Evolutionary conservation across 2,329 filamentous ascomycete genomes (phyloP), one percentile per base, ranked within the genome.

Genomic region (Endocalyx cinctus): DNA sequence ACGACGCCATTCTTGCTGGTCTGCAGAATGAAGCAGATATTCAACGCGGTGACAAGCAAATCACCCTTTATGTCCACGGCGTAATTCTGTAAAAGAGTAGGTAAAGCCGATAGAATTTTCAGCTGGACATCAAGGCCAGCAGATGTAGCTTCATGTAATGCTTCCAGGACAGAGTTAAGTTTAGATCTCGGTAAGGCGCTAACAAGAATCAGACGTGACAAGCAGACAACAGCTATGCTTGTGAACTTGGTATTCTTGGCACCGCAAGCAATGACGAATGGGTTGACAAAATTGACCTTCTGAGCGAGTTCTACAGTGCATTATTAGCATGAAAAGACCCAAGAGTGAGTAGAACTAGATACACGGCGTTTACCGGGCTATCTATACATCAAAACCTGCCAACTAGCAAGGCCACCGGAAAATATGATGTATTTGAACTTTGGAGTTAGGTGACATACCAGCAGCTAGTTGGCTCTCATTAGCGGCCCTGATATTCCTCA

Each of bases 191-290:
- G 85, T 26, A 98, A 68, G 6, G 85, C 88, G 47, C 79, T 77
- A 33, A 84, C 81, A 35, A 94, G 81, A 35, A 94, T 87, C 37
- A 98, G 77, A 30, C 89, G 77, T 57, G 97, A 89, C 25, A 98
- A 70, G 56, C 90, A 94, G 28, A 87, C 81, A 12, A 95, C 83
- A 22, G 87, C 89, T 48, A 89, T 92, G 30, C 79, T 78, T 1
- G 87, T 92, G 57, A 95, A 88, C 57, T 92, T 96, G 43, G 82
- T 74, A 74, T 95, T 94, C 48, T 84, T 87, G 43, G 88, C 92
- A 31, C 81, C 78, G 56, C 92, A 98, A 17, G 92, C 90, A 55
- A 97, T 82, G 43, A 98, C 77, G 55, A 98, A 97, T 2, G 92
- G 92, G 46, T 90, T 88, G 39, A 90, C 82, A 62, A 98, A 97